phyloP scores from a whole-genome alignment of 1,284 basidiomycete species.

The Calocybe gambosa region DNA sequence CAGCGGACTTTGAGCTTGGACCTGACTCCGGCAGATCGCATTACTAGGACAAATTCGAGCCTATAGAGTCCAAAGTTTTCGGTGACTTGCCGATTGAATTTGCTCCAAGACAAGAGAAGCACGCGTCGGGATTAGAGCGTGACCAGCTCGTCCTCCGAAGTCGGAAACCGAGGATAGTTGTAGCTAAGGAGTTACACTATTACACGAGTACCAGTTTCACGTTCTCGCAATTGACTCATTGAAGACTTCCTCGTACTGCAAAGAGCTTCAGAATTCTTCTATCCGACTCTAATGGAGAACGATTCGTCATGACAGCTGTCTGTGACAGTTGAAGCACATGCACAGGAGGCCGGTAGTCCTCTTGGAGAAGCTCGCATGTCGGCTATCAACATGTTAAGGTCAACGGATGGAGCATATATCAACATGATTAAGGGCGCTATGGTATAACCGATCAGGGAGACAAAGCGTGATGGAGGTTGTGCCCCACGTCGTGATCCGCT shows the following conservation, averaged over 20 bases:
- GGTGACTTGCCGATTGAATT: conserved; percentile 19
- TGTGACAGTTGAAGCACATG: neutral
- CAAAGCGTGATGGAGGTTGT: neutral
- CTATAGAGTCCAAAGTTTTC: conserved; percentile 21
- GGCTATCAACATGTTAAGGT: neutral
- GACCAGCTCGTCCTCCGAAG: neutral
- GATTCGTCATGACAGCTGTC: neutral
- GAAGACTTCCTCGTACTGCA: neutral
- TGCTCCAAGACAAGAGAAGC: conserved; percentile 11
- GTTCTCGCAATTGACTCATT: neutral
- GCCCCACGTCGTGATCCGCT: conserved; percentile 4
- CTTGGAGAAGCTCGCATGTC: neutral
- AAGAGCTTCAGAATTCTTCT: neutral
- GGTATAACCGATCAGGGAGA: neutral
- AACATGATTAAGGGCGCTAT: neutral
- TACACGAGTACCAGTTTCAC: neutral
- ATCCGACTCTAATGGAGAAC: neutral
- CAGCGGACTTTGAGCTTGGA: neutral
- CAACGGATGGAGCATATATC: neutral
- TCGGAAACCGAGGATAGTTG: neutral
- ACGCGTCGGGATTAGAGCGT: neutral
- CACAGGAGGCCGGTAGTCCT: neutral
- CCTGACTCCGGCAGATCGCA: conserved; percentile 8
- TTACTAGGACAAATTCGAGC: conserved; percentile 18
- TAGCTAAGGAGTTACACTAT: neutral